These are phyloP conservation scores for Apiospora koreana DNA, from an alignment of 2,329 filamentous ascomycete genomes.

Conservation along the genomic window DNA sequence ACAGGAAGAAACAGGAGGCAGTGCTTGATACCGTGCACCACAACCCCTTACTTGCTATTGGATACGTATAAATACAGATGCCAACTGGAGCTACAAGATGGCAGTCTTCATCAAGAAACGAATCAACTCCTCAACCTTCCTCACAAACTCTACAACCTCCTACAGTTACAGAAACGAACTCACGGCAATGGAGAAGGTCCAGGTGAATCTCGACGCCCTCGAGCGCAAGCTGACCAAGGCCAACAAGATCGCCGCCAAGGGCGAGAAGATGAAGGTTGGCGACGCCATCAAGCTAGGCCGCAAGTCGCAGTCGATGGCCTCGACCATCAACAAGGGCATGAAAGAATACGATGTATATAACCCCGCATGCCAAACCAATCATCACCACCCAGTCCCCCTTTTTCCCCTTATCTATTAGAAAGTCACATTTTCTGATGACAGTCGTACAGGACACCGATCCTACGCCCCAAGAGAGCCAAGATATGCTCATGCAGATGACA, in stretches of 20 bases:
- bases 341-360: neutral
- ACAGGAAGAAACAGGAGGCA: too few relatives aligned
- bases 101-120: too few relatives aligned
- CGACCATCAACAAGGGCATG: neutral
- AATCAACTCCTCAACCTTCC: neutral
- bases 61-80: neutral
- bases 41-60: too few relatives aligned
- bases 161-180: too few relatives aligned
- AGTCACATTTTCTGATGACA: neutral
- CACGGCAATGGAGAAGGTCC: neutral
- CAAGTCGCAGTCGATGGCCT: neutral
- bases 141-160: neutral
- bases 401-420: too few relatives aligned
- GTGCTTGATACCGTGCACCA: too few relatives aligned
- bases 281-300: constrained; percentile 7
- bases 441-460: neutral
- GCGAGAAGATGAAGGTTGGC: neutral
- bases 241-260: constrained; percentile 11
- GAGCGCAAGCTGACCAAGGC: constrained; percentile 6
- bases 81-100: too few relatives aligned
- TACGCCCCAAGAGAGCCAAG: neutral
- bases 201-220: neutral
- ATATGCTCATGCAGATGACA: neutral
- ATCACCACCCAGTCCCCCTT: too few relatives aligned
- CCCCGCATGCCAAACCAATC: too few relatives aligned